A percentile compares a stretch with the other conserved stretches of the same genome.
Conservation (phyloP, 352 stramenopile genomes). For the Phytophthora capsici region DNA sequence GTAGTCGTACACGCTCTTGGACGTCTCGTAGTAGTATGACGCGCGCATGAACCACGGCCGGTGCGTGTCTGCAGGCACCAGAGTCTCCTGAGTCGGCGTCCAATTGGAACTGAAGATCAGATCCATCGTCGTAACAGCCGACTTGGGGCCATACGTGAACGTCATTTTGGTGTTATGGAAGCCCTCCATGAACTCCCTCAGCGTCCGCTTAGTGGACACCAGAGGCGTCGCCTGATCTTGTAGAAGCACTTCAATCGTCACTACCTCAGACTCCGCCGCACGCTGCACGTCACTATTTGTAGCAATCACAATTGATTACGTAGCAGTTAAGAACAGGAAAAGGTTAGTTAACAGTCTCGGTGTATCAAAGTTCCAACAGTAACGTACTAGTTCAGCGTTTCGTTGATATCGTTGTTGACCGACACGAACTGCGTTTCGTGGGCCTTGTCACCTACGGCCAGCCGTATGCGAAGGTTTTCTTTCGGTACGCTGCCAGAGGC, state of each 20-base stretch:
- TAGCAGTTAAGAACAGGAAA: slow-evolving; percentile 18
- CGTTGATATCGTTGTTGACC: slow-evolving; percentile 35
- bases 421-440: slow-evolving; percentile 32
- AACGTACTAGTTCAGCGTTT: slow-evolving; percentile 55
- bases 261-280: slow-evolving; percentile 32
- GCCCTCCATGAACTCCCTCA: slow-evolving; percentile 43
- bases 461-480: slow-evolving; percentile 30
- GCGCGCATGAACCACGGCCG: slow-evolving; percentile 75
- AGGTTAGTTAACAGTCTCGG: slow-evolving; percentile 10
- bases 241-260: slow-evolving; percentile 56
- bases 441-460: slow-evolving; percentile 35
- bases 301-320: slow-evolving; percentile 20
- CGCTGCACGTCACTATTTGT: slow-evolving; percentile 41
- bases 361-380: not conserved
- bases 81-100: slow-evolving; percentile 8
- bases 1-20: slow-evolving; percentile 85
- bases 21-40: slow-evolving; percentile 84
- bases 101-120: slow-evolving; percentile 36
- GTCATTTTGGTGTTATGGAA: slow-evolving; percentile 34
- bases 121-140: slow-evolving; percentile 26
- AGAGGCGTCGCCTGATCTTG: slow-evolving; percentile 49
- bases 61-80: slow-evolving; percentile 34
- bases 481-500: not conserved
- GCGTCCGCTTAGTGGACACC: slow-evolving; percentile 32
- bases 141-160: slow-evolving; percentile 40